A percentile compares a stretch with the other conserved stretches of the same genome.
These are phyloP conservation scores for Suillus tomentosus DNA, from an alignment of 768 basidiomycete genomes.

Conservation along the genomic window DNA sequence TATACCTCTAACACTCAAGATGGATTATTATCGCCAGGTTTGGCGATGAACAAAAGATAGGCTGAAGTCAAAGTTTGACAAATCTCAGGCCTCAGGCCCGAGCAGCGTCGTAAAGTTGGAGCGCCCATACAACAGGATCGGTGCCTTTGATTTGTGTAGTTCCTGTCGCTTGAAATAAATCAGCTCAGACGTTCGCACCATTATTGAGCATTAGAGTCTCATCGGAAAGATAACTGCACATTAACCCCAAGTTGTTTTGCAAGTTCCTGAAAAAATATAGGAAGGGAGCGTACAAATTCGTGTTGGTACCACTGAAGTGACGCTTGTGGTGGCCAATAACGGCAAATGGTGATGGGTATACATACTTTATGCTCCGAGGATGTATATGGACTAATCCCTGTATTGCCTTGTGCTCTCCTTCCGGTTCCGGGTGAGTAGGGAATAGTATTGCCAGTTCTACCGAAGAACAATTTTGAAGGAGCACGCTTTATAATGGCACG, in stretches of 20 bases:
- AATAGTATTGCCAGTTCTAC: conserved; percentile 2
- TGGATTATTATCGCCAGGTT: not conserved
- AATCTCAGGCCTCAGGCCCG: too few species aligned
- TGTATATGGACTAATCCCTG: not conserved
- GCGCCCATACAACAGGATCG: not conserved
- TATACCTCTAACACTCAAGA: too few species aligned
- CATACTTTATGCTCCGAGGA: not conserved
- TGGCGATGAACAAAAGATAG: not conserved
- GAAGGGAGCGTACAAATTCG: not conserved
- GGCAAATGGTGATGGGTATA: not conserved
- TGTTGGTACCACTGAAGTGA: not conserved
- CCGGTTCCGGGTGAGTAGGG: not conserved
- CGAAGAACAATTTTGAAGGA: not conserved
- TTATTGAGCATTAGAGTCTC: not conserved
- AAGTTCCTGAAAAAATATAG: not conserved
- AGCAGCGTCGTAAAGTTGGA: not conserved
- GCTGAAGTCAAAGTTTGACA: not conserved
- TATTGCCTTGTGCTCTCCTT: not conserved
- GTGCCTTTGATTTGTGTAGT: not conserved
- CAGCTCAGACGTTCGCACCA: not conserved
- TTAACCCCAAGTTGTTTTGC: not conserved
- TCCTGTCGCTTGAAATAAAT: not conserved
- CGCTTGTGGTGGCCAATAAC: not conserved
- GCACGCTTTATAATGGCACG: not conserved
- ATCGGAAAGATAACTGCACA: not conserved